These are phyloP conservation scores for Psophocarpus tetragonolobus DNA, from an alignment of 306 rosid genomes.

Conservation along the genomic window DNA sequence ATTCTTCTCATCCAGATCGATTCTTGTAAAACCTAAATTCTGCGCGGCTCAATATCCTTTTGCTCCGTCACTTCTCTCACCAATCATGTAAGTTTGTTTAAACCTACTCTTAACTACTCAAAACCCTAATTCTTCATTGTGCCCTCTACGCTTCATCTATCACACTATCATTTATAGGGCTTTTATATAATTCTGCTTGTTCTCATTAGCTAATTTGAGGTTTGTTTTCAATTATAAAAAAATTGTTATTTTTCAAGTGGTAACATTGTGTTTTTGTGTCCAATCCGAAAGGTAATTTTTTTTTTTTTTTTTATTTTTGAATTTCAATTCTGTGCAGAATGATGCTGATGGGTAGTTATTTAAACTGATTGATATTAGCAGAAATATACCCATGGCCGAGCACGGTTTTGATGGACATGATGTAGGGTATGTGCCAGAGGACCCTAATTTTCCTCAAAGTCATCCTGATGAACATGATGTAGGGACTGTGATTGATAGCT, in stretches of 20 bases:
- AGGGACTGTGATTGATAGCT: slow-evolving; percentile 25
- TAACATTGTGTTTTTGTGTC: neutral
- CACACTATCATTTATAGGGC: neutral
- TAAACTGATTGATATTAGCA: slow-evolving; percentile 8
- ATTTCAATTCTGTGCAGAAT: neutral
- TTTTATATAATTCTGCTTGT: neutral
- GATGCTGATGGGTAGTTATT: neutral
- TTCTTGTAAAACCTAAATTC: slow-evolving; percentile 34
- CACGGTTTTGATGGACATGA: slow-evolving; percentile 37
- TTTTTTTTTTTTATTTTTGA: neutral
- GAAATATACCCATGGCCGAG: slow-evolving; percentile 33
- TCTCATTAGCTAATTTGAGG: neutral
- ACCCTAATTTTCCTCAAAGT: slow-evolving; percentile 26
- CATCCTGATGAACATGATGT: slow-evolving; percentile 34
- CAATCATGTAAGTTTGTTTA: slow-evolving; percentile 14
- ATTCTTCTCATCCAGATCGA: neutral
- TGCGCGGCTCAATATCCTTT: slow-evolving; percentile 15
- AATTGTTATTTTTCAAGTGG: neutral
- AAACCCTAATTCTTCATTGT: neutral
- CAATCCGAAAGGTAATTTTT: neutral
- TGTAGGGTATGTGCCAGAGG: slow-evolving; percentile 38
- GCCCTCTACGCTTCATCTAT: neutral
- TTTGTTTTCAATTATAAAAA: neutral
- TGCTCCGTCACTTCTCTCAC: neutral
- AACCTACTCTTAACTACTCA: neutral